Evolutionary conservation across 768 basidiomycete genomes (phyloP), one percentile per base, ranked within the genome.

Genomic region (Pulveroboletus frians): DNA sequence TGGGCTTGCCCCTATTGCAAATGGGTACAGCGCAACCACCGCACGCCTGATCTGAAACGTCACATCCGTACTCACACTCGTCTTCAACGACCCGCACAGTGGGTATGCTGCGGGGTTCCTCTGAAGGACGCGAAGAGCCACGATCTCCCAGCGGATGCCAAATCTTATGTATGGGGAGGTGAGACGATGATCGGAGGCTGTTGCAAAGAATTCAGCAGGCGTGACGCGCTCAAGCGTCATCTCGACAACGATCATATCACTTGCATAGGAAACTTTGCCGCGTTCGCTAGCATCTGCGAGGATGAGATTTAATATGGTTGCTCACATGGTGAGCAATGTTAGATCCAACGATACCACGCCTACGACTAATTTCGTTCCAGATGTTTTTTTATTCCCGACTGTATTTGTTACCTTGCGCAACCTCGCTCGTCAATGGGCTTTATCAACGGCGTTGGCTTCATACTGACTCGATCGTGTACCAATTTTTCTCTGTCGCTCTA

Each of bases 21-120:
- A 39, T 76, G 73, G 72, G 64, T 71, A 29, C 77, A 77, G 55
- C 60, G 53, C 32, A 80, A 78, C 65, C 67, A 68, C 35, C 78
- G 82, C 21, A 60, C 75, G 27, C 79, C 81, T 9, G 83, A 84
- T 57, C 77, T 79, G 60, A 75, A 74, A 60, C 76, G 83, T 20
- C 83, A 84, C 59, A 59, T 83, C 37, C 70, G 65, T 38, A 80
- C 80, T 2, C 82, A 83, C 42, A 70, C 69, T 29, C 71, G 69
- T 43, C 61, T 60, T 39, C 51, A 58, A 38, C 63, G 69, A 8
- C 68, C 69, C 23, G 64, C 68, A 6, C 68, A 63, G 36, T 72
- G 70, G 68, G 61, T 72, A 10, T 71, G 71, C 48, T 70, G 67
- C n/a, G 70, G 70, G 10, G 52, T 71, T 6, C 60, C 64, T 27